Evolutionary conservation across 2,329 filamentous ascomycete genomes (phyloP).

Genomic region (Microdochium bolleyi): DNA sequence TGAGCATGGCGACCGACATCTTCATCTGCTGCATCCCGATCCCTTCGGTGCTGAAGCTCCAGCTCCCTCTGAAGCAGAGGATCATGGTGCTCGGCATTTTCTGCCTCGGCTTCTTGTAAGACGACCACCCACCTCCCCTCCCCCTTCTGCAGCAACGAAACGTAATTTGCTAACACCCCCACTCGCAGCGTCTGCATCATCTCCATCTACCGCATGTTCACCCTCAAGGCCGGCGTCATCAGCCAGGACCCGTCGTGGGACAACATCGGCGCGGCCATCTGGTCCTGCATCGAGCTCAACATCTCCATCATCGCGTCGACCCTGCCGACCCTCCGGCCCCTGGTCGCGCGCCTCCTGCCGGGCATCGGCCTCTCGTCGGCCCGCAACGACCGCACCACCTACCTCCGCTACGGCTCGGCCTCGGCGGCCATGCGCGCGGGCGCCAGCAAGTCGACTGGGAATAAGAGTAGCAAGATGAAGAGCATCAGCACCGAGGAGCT

Average conservation of each 20-base stretch:
- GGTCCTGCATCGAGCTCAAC: conserved; percentile 22
- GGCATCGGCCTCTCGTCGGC: conserved; percentile 4
- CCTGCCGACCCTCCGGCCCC: conserved; percentile 19
- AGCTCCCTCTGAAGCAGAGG: conserved; percentile 16
- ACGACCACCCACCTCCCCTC: conserved; percentile 2
- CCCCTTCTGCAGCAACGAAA: neutral
- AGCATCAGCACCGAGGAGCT: conserved; percentile 16
- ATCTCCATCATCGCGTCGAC: conserved; percentile 18
- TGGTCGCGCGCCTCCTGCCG: conserved; percentile 15
- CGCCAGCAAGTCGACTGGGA: conserved; percentile 4
- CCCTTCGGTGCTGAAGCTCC: conserved; percentile 14
- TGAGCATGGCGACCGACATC: conserved; percentile 17
- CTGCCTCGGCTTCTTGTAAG: conserved; percentile 22
- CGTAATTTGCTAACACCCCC: neutral
- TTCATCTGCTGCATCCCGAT: conserved; percentile 18
- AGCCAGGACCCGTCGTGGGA: conserved; percentile 19
- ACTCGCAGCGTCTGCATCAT: conserved; percentile 19
- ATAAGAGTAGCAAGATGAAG: conserved; percentile 3
- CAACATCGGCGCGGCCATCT: conserved; percentile 19
- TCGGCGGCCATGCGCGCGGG: conserved; percentile 3
- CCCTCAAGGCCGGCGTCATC: conserved; percentile 8
- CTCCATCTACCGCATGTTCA: conserved; percentile 22
- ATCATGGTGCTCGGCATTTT: conserved; percentile 18
- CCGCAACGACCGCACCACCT: conserved; percentile 6
- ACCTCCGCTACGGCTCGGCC: conserved; percentile 9